phyloP scores from a whole-genome alignment of 345 rosid species.

The Gossypioides kirkii region DNA sequence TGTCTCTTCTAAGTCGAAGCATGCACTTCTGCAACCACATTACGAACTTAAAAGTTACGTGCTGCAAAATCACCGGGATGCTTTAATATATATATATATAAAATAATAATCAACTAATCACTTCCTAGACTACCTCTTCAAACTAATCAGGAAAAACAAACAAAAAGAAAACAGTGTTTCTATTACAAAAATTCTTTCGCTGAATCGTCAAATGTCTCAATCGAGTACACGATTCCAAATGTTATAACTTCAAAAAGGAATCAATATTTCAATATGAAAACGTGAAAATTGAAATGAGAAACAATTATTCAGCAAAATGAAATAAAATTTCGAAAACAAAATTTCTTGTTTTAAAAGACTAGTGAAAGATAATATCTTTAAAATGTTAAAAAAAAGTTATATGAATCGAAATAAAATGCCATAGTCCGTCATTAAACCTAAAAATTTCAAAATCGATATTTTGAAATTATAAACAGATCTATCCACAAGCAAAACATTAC shows the following conservation, averaged over 20 bases:
- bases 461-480: background rate
- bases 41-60: background rate
- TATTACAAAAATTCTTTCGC: background rate
- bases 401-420: background rate
- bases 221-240: background rate
- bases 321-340: background rate
- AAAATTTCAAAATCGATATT: background rate
- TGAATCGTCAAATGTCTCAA: background rate
- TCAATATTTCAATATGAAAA: background rate
- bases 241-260: background rate
- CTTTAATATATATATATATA: background rate
- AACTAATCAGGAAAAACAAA: background rate
- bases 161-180: background rate
- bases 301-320: background rate
- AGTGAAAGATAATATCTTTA: background rate
- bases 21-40: background rate
- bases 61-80: background rate
- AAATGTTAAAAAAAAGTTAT: background rate
- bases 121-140: background rate
- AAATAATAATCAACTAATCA: background rate
- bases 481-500: background rate
- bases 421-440: background rate
- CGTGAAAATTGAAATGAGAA: background rate
- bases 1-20: background rate
- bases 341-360: background rate